A percentile compares a stretch with the other conserved stretches of the same genome.
Evolutionary conservation across 306 rosid genomes (phyloP).

Genomic region (Malus sylvestris): DNA sequence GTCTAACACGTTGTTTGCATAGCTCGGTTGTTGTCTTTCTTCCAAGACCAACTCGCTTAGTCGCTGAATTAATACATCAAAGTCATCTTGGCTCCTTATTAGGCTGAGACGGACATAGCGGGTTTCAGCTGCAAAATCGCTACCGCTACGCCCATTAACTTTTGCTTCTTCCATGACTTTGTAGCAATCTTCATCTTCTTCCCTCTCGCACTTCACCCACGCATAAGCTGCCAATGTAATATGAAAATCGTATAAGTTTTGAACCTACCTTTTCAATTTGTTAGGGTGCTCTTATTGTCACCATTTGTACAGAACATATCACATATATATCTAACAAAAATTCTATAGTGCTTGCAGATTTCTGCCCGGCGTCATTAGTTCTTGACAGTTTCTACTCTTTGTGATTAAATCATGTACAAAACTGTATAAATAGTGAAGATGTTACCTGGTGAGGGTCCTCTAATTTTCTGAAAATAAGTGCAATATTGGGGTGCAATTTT

Average conservation of each 20-base stretch:
- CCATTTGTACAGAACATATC: too few species aligned
- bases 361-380: too few species aligned
- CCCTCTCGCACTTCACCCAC: slow-evolving; percentile 44
- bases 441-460: slow-evolving; percentile 44
- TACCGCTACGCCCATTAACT: slow-evolving; percentile 27
- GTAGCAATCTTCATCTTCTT: slow-evolving; percentile 36
- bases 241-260: not conserved
- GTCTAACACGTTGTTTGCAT: not conserved
- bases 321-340: too few species aligned
- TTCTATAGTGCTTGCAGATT: too few species aligned
- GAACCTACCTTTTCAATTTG: not conserved
- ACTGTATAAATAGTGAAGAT: not conserved
- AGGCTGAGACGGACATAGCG: slow-evolving; percentile 38
- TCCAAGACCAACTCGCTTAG: slow-evolving; percentile 20
- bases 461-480: slow-evolving; percentile 15
- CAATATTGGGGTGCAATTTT: slow-evolving; percentile 25
- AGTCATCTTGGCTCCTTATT: slow-evolving; percentile 36
- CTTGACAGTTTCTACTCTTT: not conserved
- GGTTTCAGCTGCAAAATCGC: slow-evolving; percentile 7
- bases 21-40: not conserved
- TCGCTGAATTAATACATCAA: slow-evolving; percentile 27
- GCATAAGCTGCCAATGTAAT: slow-evolving; percentile 30
- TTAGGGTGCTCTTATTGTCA: too few species aligned
- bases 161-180: slow-evolving; percentile 24
- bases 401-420: not conserved